Conservation (phyloP, 1,284 basidiomycete species). For the Puccinia horiana region DNA sequence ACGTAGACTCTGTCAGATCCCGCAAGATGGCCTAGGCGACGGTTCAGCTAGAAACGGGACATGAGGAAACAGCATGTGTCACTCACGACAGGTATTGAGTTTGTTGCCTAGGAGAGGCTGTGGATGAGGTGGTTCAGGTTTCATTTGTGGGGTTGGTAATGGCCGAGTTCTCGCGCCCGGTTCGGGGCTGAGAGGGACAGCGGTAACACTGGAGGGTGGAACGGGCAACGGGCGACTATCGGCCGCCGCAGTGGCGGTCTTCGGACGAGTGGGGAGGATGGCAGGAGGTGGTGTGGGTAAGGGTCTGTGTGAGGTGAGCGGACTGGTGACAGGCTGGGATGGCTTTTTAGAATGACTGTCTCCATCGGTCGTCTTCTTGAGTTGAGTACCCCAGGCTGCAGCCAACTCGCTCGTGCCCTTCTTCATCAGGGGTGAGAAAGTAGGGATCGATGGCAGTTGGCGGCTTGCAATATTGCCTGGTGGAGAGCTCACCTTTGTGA, state of each 20-base stretch:
- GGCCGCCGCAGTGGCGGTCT: not conserved
- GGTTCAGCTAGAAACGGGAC: not conserved
- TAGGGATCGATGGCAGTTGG: slow-evolving; percentile 26
- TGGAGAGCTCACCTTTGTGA: not conserved
- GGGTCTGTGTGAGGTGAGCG: slow-evolving; percentile 12
- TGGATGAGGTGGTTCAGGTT: not conserved
- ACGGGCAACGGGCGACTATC: slow-evolving; percentile 42
- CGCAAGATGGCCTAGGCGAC: not conserved
- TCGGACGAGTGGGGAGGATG: not conserved
- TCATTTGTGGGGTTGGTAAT: not conserved
- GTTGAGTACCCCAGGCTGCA: slow-evolving; percentile 40
- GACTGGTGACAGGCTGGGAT: not conserved
- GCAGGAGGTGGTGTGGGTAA: slow-evolving; percentile 29
- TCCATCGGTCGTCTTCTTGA: not conserved
- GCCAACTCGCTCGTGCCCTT: slow-evolving; percentile 43
- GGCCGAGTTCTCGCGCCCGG: not conserved
- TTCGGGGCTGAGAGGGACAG: not conserved
- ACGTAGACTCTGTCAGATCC: not conserved
- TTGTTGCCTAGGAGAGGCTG: not conserved
- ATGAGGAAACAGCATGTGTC: not conserved
- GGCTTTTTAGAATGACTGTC: not conserved
- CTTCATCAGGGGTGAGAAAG: slow-evolving; percentile 36
- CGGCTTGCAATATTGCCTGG: not conserved
- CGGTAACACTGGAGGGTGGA: slow-evolving; percentile 7
- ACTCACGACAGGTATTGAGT: not conserved